Evolutionary conservation across 345 rosid species (phyloP).

Genomic region (Lenwebbia sp.): DNA sequence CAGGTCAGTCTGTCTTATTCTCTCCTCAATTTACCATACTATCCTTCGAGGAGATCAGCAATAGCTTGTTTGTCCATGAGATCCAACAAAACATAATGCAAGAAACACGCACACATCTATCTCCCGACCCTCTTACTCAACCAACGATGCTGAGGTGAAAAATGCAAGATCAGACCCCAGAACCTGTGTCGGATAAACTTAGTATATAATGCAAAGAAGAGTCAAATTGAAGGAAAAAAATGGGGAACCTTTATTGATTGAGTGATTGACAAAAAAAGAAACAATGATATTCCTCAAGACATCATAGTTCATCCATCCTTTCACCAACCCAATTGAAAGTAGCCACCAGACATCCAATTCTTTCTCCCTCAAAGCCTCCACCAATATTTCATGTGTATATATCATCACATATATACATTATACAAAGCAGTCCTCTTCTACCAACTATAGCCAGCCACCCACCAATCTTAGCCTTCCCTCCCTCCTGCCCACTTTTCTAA

Average conservation of each 20-base stretch:
- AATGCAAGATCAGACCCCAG: neutral
- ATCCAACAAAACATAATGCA: neutral
- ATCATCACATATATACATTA: constrained; percentile 42
- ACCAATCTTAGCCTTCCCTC: constrained; percentile 3
- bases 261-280: constrained; percentile 22
- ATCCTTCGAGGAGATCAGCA: neutral
- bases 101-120: neutral
- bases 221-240: neutral
- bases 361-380: constrained; percentile 28
- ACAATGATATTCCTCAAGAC: constrained; percentile 24
- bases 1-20: neutral
- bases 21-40: neutral
- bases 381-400: constrained; percentile 25
- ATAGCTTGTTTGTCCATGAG: neutral
- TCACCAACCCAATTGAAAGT: constrained; percentile 35
- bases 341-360: constrained; percentile 34
- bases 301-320: constrained; percentile 29
- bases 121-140: neutral
- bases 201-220: neutral
- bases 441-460: constrained; percentile 26
- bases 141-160: neutral
- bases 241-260: constrained; percentile 34
- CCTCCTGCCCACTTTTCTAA: constrained; percentile 12
- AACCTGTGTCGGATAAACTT: neutral
- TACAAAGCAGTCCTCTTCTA: constrained; percentile 25